Percentiles rank a stretch among this genome's conserved stretches.
Evolutionary conservation across 768 basidiomycete species (phyloP).

Genomic region (Butyriboletus loyo): DNA sequence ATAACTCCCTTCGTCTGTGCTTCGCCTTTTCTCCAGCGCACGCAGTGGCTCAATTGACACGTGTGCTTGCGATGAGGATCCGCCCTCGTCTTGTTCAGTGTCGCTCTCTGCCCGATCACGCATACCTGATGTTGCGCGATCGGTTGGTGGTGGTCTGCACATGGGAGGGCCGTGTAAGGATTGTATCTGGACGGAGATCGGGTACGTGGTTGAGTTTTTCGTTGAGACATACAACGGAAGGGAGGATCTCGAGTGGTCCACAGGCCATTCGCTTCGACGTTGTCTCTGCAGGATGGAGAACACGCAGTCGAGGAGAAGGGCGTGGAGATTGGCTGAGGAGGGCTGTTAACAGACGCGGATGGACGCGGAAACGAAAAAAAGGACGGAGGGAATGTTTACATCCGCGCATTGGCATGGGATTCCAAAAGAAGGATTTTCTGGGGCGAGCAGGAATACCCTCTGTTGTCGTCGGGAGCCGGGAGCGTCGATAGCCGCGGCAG

Average conservation of each 20-base stretch:
- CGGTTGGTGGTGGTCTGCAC: conserved; percentile 22
- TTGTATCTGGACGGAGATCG: conserved; percentile 9
- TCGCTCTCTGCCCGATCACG: conserved; percentile 37
- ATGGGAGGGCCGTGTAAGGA: conserved; percentile 25
- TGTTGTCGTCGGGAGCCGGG: conserved; percentile 27
- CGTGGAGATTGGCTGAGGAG: conserved; percentile 3
- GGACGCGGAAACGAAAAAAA: conserved; percentile 31
- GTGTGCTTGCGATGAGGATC: conserved; percentile 33
- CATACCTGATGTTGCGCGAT: conserved; percentile 11
- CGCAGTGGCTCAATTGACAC: conserved; percentile 7
- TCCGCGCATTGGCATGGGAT: conserved; percentile 29
- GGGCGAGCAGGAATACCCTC: conserved; percentile 14
- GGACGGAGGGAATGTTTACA: conserved; percentile 25
- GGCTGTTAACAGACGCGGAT: conserved; percentile 13
- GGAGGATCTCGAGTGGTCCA: conserved; percentile 14
- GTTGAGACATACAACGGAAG: conserved; percentile 13
- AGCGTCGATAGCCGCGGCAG: conserved; percentile 22
- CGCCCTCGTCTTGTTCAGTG: conserved; percentile 44
- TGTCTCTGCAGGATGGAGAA: conserved; percentile 4
- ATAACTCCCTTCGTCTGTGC: conserved; percentile 13
- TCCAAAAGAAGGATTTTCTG: conserved; percentile 19
- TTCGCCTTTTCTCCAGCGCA: conserved; percentile 15
- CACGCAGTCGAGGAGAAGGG: conserved; percentile 10
- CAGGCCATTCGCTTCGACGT: conserved; percentile 23
- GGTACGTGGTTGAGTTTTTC: conserved; percentile 19